Base-by-base conservation (phyloP, 306 rosid genomes). In the Sindora glabra region DNA sequence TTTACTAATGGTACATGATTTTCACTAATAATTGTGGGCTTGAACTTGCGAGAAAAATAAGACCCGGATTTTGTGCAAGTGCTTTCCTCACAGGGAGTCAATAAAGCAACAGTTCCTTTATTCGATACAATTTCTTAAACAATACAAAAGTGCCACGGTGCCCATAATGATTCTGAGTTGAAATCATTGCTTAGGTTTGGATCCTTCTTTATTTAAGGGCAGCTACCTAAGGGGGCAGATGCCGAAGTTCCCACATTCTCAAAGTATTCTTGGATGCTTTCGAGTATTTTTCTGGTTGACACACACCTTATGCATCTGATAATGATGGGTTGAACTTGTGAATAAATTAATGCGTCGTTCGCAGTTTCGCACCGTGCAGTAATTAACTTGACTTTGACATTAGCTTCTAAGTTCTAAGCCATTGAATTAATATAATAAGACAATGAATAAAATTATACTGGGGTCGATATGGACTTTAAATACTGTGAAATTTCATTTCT, bases 231-330 rank as follows among this genome's bases (percentile, higher is more conserved):
- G 21, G 10, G 23, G 13, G 30, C 29, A 70, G 66, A 70, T 70
- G 67, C 71, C 71, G 22, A 29, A 17, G n/a, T n/a, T 37, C 48
- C 44, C 17, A 24, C 48, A 58, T 10, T 68, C 27, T 54, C 10
- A 3, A 22, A 27, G 23, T 49, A 48, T 56, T 34, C 32, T 44
- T 34, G 19, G 49, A 56, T 67, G 59, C 74, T 77, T 44, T 77
- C 16, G 30, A 62, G 46, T 52, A 36, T 13, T 51, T 67, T 77
- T 73, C 39, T 64, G 26, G 10, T 64, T 77, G 70, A 39, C 66
- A 47, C 67, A 39, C 66, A 47, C 67, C 37, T 71, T 64, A 16
- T 62, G 64, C 42, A 57, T 58, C 72, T 69, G 68, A 71, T 15
- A 42, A 49, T 60, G 77, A 76, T 69, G 21, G 9, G 1, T 66